Conservation (phyloP, 305 asterid species). For the Monarda citriodora region DNA sequence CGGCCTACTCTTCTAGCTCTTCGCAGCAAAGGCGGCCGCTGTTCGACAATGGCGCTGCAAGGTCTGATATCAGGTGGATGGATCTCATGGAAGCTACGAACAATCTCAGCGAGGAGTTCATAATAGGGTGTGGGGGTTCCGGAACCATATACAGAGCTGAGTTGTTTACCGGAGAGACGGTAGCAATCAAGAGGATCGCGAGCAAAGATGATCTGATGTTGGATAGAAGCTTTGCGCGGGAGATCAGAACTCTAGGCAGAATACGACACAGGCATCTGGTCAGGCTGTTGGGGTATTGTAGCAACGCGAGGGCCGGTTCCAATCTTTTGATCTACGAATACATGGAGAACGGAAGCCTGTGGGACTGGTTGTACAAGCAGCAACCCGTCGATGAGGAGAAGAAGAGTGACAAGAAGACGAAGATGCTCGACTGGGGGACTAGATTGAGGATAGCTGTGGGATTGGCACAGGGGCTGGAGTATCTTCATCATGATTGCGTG, state of each 20-base stretch:
- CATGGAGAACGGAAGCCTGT: constrained; percentile 95
- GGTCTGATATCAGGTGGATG: constrained; percentile 68
- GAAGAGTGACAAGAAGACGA: constrained; percentile 37
- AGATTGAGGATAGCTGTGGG: constrained; percentile 91
- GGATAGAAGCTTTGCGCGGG: constrained; percentile 90
- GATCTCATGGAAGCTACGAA: constrained; percentile 94
- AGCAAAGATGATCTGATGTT: constrained; percentile 62
- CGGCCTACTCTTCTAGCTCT: constrained; percentile 57
- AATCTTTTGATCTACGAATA: constrained; percentile 83
- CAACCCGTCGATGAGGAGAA: constrained; percentile 46
- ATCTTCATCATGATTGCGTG: constrained; percentile 92
- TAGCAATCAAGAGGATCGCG: constrained; percentile 82
- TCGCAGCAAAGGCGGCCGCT: constrained; percentile 73
- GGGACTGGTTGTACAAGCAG: constrained; percentile 87
- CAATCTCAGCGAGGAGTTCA: constrained; percentile 78
- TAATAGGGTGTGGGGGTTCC: constrained; percentile 89
- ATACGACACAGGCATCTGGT: constrained; percentile 88
- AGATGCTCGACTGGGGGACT: constrained; percentile 63
- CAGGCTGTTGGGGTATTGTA: constrained; percentile 79
- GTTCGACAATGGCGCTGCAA: constrained; percentile 50
- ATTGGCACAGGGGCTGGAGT: constrained; percentile 86
- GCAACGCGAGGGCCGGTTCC: constrained; percentile 58
- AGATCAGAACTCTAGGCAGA: constrained; percentile 88
- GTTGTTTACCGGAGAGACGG: constrained; percentile 62
- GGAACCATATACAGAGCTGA: constrained; percentile 87